Base-by-base conservation (phyloP, 768 basidiomycete species). In the Pleurotus salmoneostramineus region DNA sequence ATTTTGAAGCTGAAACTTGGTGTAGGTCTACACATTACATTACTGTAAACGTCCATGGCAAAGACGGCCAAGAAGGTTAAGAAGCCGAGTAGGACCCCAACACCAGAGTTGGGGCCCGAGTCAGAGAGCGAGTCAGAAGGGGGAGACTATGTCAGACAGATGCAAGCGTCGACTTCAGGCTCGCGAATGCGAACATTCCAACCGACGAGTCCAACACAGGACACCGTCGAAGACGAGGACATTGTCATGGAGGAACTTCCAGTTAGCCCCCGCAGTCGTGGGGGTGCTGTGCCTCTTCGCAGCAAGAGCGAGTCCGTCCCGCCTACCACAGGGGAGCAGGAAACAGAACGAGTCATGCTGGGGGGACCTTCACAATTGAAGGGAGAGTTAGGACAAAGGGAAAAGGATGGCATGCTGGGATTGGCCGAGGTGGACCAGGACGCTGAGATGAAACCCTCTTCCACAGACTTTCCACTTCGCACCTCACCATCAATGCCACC, bases 41-140 rank as follows among this genome's bases (percentile, higher is more conserved):
- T n/a, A n/a, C n/a, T n/a, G n/a, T n/a, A n/a, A n/a, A n/a, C 66
- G 71, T 46, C 45, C 6, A 8, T 55, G 52, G 52, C 52, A 42
- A 55, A 40, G 27, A 33, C 21, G 43, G 21, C 52, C 27, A 55
- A 40, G 40, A 55, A 43, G 40, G 40, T 17, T n/a, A 40, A 37
- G 6, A 55, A 55, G 40, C 52, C 40, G 32, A 50, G 32, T 34
- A 48, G 56, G 15, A 57, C 42, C 45, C 52, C 56, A 36, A 57
- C 54, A 36, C 58, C 58, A 14, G 55, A 56, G 21, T 37, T 37
- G n/a, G 52, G 52, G 35, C 52, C 52, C 15, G 52, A 55, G 42
- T 55, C 52, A 40, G 52, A 55, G 36, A 37, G 52, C 52, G 52
- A 55, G 12, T 42, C 40, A 6, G 52, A 55, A n/a, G 52, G 11